Evolutionary conservation across 495 filamentous ascomycete genomes (phyloP), one percentile per base, ranked within the genome.

Genomic region (Amorphotheca resinae): DNA sequence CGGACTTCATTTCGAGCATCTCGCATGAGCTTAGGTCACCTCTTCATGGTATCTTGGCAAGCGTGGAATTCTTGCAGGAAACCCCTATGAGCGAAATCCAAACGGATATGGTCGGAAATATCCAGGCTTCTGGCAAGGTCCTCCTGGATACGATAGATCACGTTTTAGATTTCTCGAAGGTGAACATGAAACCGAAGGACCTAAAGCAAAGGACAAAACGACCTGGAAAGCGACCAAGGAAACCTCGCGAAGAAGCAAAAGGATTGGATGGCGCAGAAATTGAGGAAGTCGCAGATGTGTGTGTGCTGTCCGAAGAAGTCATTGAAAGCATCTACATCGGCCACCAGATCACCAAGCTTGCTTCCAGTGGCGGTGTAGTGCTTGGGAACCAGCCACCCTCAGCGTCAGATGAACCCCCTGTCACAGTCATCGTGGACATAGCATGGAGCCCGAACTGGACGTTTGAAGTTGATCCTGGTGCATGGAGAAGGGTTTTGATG

Each of bases 121-220:
- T 91, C 41, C 76, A 84, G 38, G 74, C 76, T 3, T 91, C 82
- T 45, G 80, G 80, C 0, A 72, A 74, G 41, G 88, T 84, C 0
- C 56, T 91, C 1, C 63, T 93, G 11, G 84, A 91, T 48, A 85
- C 81, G 0, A 80, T 87, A 56, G 79, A 86, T 45, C 80, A 87
- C 54, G 77, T 81, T 16, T 64, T 80, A 2, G 75, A 80, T 45
- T 79, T 72, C 51, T 73, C 71, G 45, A 79, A 79, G 45, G 74
- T 80, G 38, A 75, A 78, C 45, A 48, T 44, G 22, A 48, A 38
- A 33, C 34, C 47, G 9, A 56, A 46, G 34, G 42, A 50, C 22
- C 47, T 44, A 5, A 16, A 8, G 2, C 18, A 17, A 8, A 18
- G 14, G 6, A 17, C 34, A 18, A 52, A 45, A 33, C 36, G 37